Percentiles rank a stretch among this genome's conserved stretches.
Conservation (phyloP, 768 basidiomycete species). For the Hirschioporus abietinus region DNA sequence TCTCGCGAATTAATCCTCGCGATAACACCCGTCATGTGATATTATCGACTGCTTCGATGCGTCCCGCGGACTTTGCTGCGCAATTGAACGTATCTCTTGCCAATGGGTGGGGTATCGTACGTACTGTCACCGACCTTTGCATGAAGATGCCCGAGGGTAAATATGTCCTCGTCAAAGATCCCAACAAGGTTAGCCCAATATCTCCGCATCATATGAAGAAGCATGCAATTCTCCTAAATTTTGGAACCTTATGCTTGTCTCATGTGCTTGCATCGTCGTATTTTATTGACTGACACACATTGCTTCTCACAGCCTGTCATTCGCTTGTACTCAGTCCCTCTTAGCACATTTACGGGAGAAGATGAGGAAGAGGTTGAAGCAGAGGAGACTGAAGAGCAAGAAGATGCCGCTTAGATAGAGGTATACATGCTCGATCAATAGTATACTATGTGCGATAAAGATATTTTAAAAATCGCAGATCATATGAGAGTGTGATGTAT, state of each 20-base stretch:
- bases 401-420: conserved; percentile 23
- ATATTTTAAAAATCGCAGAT: background rate
- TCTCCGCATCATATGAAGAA: background rate
- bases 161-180: conserved; percentile 95
- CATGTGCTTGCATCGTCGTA: background rate
- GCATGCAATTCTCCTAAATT: background rate
- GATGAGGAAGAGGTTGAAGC: conserved; percentile 58
- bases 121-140: conserved; percentile 89
- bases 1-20: conserved; percentile 89
- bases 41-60: conserved; percentile 89
- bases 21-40: conserved; percentile 96
- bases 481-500: conserved; percentile 6
- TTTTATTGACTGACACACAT: background rate
- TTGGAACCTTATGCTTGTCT: background rate
- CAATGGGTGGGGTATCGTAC: conserved; percentile 98
- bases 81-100: conserved; percentile 93
- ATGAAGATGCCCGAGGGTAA: conserved; percentile 98
- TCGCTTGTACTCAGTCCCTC: conserved; percentile 89
- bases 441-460: background rate
- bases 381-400: conserved; percentile 38
- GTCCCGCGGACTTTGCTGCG: conserved; percentile 87
- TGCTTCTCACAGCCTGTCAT: conserved; percentile 68
- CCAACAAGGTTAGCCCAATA: conserved; percentile 73
- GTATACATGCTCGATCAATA: background rate
- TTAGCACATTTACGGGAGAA: conserved; percentile 76